These are phyloP conservation scores for Macrophomina pseudophaseolina DNA, from an alignment of 2,329 filamentous ascomycete genomes.

Conservation along the genomic window DNA sequence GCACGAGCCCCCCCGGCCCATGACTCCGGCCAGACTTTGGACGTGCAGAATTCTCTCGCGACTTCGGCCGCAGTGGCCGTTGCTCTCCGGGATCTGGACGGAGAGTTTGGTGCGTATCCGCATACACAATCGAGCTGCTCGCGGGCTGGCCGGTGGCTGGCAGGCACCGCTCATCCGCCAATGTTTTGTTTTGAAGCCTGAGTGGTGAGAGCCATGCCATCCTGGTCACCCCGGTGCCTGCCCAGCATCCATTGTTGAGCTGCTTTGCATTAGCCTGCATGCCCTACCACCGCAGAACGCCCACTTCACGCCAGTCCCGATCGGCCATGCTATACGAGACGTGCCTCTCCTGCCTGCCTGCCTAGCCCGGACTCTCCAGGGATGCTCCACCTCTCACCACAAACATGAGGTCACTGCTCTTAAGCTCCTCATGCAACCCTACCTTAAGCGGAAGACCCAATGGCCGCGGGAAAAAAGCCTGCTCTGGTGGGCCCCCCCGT, in stretches of 20 bases:
- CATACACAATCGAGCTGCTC: background rate
- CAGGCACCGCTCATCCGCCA: background rate
- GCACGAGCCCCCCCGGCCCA: background rate
- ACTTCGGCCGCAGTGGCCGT: background rate
- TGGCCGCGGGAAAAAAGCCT: slow-evolving; percentile 1
- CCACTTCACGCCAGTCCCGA: slow-evolving; percentile 3
- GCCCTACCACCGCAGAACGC: slow-evolving; percentile 1
- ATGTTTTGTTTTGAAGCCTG: background rate
- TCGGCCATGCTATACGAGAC: slow-evolving; percentile 11
- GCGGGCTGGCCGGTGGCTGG: slow-evolving; percentile 1
- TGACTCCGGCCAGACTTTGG: background rate
- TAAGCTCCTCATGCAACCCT: slow-evolving; percentile 21
- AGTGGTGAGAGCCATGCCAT: slow-evolving; percentile 3
- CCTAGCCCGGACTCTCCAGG: background rate
- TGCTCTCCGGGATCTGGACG: background rate
- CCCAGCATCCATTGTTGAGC: slow-evolving; percentile 16
- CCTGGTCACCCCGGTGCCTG: slow-evolving; percentile 5
- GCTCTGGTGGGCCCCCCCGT: background rate
- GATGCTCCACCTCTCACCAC: slow-evolving; percentile 9
- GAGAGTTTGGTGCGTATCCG: background rate
- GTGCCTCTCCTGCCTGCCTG: background rate
- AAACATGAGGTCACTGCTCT: slow-evolving; percentile 12
- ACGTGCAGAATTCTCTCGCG: background rate
- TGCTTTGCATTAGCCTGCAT: slow-evolving; percentile 9
- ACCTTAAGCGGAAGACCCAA: background rate